A percentile compares a stretch with the other conserved stretches of the same genome.
phyloP scores from a whole-genome alignment of 2,329 filamentous ascomycete genomes.

The Trichoderma semiorbis region DNA sequence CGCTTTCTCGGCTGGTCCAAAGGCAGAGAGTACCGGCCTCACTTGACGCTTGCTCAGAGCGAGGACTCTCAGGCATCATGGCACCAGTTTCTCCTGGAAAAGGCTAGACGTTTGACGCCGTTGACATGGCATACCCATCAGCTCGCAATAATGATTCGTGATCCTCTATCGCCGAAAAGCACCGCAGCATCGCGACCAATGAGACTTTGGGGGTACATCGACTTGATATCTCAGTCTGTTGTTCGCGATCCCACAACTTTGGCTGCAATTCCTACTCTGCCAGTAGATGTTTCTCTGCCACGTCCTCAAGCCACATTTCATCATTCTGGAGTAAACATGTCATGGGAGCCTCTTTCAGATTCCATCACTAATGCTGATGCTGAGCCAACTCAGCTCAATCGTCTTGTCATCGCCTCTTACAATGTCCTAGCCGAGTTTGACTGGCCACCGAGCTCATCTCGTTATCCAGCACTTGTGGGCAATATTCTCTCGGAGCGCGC shows the following conservation, averaged over 20 bases:
- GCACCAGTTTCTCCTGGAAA: constrained; percentile 51
- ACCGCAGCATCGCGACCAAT: constrained; percentile 42
- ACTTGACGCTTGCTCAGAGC: constrained; percentile 61
- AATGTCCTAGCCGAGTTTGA: constrained; percentile 52
- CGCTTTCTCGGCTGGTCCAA: constrained; percentile 33
- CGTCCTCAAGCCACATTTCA: background rate
- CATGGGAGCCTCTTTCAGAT: background rate
- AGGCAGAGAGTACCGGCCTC: constrained; percentile 35
- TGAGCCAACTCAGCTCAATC: background rate
- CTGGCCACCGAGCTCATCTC: constrained; percentile 40
- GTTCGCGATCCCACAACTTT: background rate
- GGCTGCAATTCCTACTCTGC: background rate
- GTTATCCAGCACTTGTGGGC: constrained; percentile 42
- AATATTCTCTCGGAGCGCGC: constrained; percentile 44
- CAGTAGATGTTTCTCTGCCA: background rate
- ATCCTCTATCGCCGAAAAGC: constrained; percentile 31
- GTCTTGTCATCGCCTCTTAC: constrained; percentile 47
- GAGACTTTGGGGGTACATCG: constrained; percentile 54
- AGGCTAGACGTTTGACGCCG: constrained; percentile 46
- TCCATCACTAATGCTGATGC: background rate
- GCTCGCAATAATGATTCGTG: constrained; percentile 53
- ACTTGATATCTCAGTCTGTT: constrained; percentile 27
- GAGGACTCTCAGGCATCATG: constrained; percentile 42
- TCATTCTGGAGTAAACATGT: background rate
- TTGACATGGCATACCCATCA: constrained; percentile 47